These are phyloP conservation scores for Paecilomyces dactylethromorphus DNA, from an alignment of 2,329 filamentous ascomycete species.

Conservation along the genomic window DNA sequence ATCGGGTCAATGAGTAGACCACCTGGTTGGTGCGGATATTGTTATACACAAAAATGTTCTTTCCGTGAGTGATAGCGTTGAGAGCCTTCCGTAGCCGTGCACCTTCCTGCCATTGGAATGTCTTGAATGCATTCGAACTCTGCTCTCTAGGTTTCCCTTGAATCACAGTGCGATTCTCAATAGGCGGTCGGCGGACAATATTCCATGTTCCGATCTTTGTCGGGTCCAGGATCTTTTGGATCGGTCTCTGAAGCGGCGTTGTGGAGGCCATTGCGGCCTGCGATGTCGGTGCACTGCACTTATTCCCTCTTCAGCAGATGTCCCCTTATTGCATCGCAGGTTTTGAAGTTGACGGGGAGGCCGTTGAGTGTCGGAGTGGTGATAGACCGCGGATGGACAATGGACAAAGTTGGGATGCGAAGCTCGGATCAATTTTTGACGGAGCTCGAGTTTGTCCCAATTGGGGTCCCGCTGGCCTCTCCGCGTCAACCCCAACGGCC, in stretches of 20 bases:
- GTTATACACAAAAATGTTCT: constrained; percentile 57
- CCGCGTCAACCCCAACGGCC: constrained; percentile 1
- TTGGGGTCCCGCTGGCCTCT: background rate
- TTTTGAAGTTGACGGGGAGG: constrained; percentile 2
- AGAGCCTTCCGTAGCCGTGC: constrained; percentile 39
- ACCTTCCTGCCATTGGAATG: constrained; percentile 29
- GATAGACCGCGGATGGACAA: constrained; percentile 13
- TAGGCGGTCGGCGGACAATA: constrained; percentile 27
- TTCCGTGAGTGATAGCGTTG: constrained; percentile 44
- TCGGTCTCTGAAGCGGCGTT: constrained; percentile 14
- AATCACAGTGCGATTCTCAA: constrained; percentile 28
- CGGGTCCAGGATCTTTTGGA: constrained; percentile 32
- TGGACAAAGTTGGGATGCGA: constrained; percentile 7
- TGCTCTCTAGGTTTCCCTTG: constrained; percentile 35
- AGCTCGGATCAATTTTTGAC: constrained; percentile 27
- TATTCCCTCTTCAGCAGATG: constrained; percentile 4
- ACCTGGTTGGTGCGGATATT: constrained; percentile 59
- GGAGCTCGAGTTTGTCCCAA: constrained; percentile 10
- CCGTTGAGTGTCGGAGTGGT: constrained; percentile 11
- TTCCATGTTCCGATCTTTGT: constrained; percentile 33
- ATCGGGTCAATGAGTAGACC: constrained; percentile 54
- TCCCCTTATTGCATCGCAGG: constrained; percentile 13
- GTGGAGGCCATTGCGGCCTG: constrained; percentile 30
- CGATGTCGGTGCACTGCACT: constrained; percentile 3
- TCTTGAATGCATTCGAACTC: constrained; percentile 37